Evolutionary conservation across 164 flowering plant species (phyloP).

Genomic region (Warburgia ugandensis): DNA sequence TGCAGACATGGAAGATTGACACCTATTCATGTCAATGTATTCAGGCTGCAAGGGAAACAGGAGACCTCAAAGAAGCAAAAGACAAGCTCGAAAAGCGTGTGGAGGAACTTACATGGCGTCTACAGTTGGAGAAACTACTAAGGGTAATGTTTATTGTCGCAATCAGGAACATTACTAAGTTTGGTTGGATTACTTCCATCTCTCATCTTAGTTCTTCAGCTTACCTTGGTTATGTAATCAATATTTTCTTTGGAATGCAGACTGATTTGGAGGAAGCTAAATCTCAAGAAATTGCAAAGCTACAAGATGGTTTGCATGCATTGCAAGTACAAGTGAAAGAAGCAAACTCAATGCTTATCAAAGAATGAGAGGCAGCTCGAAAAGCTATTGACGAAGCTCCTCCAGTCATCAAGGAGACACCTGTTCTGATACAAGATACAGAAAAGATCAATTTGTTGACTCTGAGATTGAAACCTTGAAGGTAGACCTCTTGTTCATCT

Average conservation of each 20-base stretch:
- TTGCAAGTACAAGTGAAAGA: conserved; percentile 79
- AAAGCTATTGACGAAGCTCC: conserved; percentile 98
- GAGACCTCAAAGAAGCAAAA: conserved; percentile 96
- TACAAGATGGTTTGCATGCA: conserved; percentile 74
- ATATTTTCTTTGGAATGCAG: conserved; percentile 28
- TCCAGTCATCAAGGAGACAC: conserved; percentile 93
- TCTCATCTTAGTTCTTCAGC: neutral
- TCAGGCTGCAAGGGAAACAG: conserved; percentile 97
- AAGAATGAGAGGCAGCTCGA: conserved; percentile 83
- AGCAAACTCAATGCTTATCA: conserved; percentile 55
- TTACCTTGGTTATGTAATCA: neutral
- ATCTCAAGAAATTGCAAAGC: conserved; percentile 72
- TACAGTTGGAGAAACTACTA: conserved; percentile 86
- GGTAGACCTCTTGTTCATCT: conserved; percentile 30
- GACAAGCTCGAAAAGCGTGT: conserved; percentile 98
- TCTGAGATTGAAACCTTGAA: conserved; percentile 79
- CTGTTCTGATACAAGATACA: conserved; percentile 82
- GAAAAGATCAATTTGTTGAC: conserved; percentile 69
- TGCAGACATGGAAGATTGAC: conserved; percentile 2
- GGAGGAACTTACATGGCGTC: conserved; percentile 98
- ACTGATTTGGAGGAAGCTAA: conserved; percentile 89
- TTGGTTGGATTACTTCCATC: neutral
- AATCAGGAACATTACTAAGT: neutral
- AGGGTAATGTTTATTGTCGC: conserved; percentile 38
- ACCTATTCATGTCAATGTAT: conserved; percentile 5